Conservation (phyloP, 495 filamentous ascomycete species). For the Paragyromitra xinjiangensis region DNA sequence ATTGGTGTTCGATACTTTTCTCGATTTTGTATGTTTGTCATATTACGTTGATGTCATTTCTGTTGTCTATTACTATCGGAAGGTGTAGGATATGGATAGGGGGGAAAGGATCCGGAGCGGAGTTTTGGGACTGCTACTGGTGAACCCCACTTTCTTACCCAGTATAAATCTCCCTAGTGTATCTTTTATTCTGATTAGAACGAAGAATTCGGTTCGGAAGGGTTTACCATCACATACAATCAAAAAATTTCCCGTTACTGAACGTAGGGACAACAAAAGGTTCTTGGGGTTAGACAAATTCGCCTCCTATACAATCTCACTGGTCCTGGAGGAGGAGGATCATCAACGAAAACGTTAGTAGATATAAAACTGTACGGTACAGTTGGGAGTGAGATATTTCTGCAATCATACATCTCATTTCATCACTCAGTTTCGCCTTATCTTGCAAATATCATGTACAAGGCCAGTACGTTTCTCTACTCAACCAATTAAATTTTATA, state of each 20-base stretch:
- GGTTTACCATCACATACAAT: constrained; percentile 8
- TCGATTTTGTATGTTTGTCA: constrained; percentile 10
- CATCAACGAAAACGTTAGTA: not conserved
- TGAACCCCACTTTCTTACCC: not conserved
- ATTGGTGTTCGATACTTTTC: constrained; percentile 22
- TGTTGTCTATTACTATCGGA: constrained; percentile 5
- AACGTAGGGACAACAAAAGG: not conserved
- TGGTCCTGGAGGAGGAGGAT: not conserved
- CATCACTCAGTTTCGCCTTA: not conserved
- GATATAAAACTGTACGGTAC: not conserved
- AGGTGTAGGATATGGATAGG: not conserved
- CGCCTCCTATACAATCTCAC: not conserved
- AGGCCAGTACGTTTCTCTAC: not conserved
- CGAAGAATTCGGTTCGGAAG: not conserved
- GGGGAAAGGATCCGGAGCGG: not conserved
- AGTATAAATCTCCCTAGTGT: not conserved
- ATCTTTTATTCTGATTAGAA: not conserved
- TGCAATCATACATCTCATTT: not conserved
- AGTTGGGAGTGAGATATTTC: not conserved
- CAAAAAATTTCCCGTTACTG: not conserved
- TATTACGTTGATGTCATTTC: not conserved
- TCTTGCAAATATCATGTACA: not conserved
- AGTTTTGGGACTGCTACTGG: constrained; percentile 2
- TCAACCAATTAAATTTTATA: not conserved
- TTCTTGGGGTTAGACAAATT: not conserved